These are phyloP conservation scores for Colletotrichum spinosum DNA, from an alignment of 2,329 filamentous ascomycete species.

Conservation along the genomic window DNA sequence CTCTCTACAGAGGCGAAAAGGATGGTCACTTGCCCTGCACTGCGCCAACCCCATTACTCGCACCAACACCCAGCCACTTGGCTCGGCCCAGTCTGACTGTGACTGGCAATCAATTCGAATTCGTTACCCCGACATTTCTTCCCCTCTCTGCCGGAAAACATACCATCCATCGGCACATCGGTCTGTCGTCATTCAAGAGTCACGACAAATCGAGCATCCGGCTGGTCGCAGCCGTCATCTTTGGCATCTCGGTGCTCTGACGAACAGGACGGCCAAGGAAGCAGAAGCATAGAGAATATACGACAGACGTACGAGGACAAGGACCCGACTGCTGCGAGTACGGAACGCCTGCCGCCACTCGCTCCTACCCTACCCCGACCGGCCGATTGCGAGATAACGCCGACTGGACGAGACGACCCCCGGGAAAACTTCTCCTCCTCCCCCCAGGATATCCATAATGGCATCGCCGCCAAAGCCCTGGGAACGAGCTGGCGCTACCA, in stretches of 20 bases:
- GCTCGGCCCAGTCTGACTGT: too few relatives aligned
- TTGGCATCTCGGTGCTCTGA: not conserved
- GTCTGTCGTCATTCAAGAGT: conserved; percentile 10
- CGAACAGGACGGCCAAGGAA: too few relatives aligned
- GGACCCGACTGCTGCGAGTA: not conserved
- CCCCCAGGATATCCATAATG: conserved; percentile 51
- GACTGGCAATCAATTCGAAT: too few relatives aligned
- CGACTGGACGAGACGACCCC: conserved; percentile 19
- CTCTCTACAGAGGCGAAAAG: too few relatives aligned
- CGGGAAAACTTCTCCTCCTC: conserved; percentile 32
- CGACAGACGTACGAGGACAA: too few relatives aligned
- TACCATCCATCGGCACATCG: conserved; percentile 16
- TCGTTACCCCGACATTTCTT: conserved; percentile 14
- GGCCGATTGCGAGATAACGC: conserved; percentile 35
- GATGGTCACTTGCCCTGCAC: conserved; percentile 9
- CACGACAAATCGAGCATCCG: conserved; percentile 15
- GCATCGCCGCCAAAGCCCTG: conserved; percentile 96
- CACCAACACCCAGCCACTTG: too few relatives aligned
- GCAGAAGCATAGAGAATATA: too few relatives aligned
- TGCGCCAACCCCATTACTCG: conserved; percentile 25
- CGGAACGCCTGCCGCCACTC: not conserved
- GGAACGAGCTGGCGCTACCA: conserved; percentile 81
- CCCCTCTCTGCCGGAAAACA: not conserved
- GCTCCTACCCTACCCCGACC: conserved; percentile 27
- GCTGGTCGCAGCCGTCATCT: conserved; percentile 4